Evolutionary conservation across 495 filamentous ascomycete species (phyloP).

Genomic region (Daldinia bambusicola): DNA sequence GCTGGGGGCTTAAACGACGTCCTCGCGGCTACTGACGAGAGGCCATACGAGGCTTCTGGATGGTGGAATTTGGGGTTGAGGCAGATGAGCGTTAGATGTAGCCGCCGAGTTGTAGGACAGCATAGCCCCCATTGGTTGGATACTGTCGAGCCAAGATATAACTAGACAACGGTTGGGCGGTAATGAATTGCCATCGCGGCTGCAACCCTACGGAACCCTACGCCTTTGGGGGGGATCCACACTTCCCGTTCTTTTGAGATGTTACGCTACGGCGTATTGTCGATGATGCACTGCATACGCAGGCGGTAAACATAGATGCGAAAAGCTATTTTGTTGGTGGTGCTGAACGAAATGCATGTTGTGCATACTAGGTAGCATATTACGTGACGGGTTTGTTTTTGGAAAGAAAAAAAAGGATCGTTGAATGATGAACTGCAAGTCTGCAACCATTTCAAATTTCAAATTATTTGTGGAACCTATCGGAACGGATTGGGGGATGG

Average conservation of each 20-base stretch:
- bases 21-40: conserved; percentile 44
- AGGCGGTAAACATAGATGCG: conserved; percentile 24
- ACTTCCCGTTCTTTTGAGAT: conserved; percentile 29
- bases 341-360: conserved; percentile 11
- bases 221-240: conserved; percentile 15
- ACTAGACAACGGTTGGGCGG: conserved; percentile 42
- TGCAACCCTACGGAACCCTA: conserved; percentile 33
- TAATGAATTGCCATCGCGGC: conserved; percentile 45
- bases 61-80: conserved; percentile 42
- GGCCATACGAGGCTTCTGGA: conserved; percentile 38
- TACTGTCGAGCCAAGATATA: conserved; percentile 13
- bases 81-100: conserved; percentile 46
- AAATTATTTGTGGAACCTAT: not conserved
- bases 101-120: conserved; percentile 40
- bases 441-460: not conserved
- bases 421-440: not conserved
- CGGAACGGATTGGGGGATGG: not conserved
- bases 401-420: not conserved
- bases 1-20: conserved; percentile 19
- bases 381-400: too few relatives aligned
- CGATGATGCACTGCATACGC: conserved; percentile 8
- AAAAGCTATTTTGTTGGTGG: conserved; percentile 19
- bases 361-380: too few relatives aligned
- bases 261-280: conserved; percentile 6
- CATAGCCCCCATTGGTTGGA: conserved; percentile 31